Evolutionary conservation across 768 basidiomycete species (phyloP), one percentile per base, ranked within the genome.

Genomic region (Leccinellum rugosiceps): DNA sequence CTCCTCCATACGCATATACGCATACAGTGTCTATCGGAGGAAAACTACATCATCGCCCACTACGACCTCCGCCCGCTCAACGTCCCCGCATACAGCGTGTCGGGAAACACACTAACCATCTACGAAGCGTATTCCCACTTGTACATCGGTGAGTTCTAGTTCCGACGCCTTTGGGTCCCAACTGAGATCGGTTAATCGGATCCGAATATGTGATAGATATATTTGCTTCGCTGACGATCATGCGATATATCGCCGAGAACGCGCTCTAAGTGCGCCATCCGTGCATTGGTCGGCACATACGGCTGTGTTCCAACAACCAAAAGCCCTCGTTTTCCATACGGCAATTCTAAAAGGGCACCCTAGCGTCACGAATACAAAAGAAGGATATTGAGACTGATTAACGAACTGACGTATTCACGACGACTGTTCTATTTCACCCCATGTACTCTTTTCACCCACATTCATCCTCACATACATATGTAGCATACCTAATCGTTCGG

Each of bases 31-130:
- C 76, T 81, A 45, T 76, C 76, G 50, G 75, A 76, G 34, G 81
- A 83, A 34, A 79, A 83, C 65, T 73, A 75, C 48, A 56, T 86
- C 32, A 81, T 87, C 23, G 87, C 86, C 17, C 83, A 87, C 62
- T 89, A 86, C 60, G 81, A 83, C 63, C 78, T 88, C 25, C 82
- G 82, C 59, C 78, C 81, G 2, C 74, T 78, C 50, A 74, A 79
- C 58, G 76, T 83, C 52, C 79, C 78, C 35, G 78, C 77, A n/a
- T 86, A 81, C 62, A 77, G 78, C 50, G 79, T 82, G 21, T 86
- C 85, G 32, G 87, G 87, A 13, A 83, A 87, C 64, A 82, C 77
- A 19, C 63, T 88, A 53, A 84, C 82, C 4, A 76, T 88, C 21
- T 79, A 83, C 58, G 84, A 87, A 56, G 70, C 76, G 4, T 86